Evolutionary conservation across 2,329 filamentous ascomycete genomes (phyloP).

Genomic region (Didymosphaeria variabile): DNA sequence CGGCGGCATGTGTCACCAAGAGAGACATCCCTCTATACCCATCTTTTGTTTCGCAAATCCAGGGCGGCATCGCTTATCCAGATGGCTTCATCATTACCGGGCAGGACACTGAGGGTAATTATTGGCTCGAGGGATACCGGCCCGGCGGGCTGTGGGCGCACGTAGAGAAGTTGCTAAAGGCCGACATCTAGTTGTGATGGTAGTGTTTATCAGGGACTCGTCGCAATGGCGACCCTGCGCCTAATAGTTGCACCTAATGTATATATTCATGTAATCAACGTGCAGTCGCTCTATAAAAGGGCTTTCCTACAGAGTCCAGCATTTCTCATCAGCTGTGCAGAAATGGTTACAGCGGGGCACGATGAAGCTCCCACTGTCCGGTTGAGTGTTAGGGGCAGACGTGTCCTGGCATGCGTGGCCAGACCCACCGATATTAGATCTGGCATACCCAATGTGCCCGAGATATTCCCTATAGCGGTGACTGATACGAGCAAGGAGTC

Average conservation of each 20-base stretch:
- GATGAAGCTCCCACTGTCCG: too few relatives aligned
- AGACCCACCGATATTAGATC: too few relatives aligned
- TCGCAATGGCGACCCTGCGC: neutral
- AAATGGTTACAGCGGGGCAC: too few relatives aligned
- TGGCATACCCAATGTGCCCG: too few relatives aligned
- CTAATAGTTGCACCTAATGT: neutral
- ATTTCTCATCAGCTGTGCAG: too few relatives aligned
- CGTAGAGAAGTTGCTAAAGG: slow-evolving; percentile 6
- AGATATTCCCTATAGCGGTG: too few relatives aligned
- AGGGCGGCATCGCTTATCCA: slow-evolving; percentile 10
- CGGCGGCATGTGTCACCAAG: neutral
- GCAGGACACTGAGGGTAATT: slow-evolving; percentile 7
- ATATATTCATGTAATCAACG: too few relatives aligned
- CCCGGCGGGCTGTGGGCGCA: slow-evolving; percentile 9
- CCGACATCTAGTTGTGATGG: neutral
- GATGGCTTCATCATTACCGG: slow-evolving; percentile 16
- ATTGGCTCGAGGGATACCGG: slow-evolving; percentile 16
- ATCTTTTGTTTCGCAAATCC: slow-evolving; percentile 14
- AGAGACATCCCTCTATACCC: slow-evolving; percentile 8
- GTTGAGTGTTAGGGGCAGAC: too few relatives aligned
- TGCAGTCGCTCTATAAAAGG: too few relatives aligned
- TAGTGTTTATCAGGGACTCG: neutral
- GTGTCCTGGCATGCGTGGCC: too few relatives aligned
- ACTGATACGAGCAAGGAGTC: too few relatives aligned
- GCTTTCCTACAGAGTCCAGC: too few relatives aligned